Percentiles rank a stretch among this genome's conserved stretches.
Conservation (phyloP, 192 early-diverging fungal genomes). For the Chytriomyces sp. region DNA sequence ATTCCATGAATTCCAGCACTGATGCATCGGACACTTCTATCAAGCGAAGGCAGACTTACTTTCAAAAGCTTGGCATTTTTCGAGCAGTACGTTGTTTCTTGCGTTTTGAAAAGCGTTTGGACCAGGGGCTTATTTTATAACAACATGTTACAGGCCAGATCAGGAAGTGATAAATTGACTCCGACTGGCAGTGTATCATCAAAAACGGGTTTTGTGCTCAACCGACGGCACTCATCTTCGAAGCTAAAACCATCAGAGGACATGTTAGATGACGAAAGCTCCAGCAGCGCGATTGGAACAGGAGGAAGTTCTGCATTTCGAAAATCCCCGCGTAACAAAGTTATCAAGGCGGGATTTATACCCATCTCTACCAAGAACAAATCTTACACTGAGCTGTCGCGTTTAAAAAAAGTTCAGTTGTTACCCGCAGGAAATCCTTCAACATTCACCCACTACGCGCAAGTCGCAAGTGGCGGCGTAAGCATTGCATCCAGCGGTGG, state of each 20-base stretch:
- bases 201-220: too few species aligned
- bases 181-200: too few species aligned
- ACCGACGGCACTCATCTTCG: too few species aligned
- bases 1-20: neutral
- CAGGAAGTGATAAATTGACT: too few species aligned
- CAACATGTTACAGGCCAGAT: too few species aligned
- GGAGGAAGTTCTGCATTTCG: too few species aligned
- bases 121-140: too few species aligned
- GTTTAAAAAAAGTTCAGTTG: conserved; percentile 13
- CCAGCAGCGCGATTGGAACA: too few species aligned
- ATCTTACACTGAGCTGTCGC: conserved; percentile 4
- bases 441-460: neutral
- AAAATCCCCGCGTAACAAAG: too few species aligned
- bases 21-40: neutral
- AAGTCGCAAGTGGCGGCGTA: neutral
- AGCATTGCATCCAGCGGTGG: neutral
- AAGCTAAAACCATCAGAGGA: too few species aligned
- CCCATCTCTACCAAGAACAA: conserved; percentile 28
- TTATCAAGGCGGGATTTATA: conserved; percentile 2
- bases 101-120: too few species aligned
- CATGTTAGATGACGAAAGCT: too few species aligned
- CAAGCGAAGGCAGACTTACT: conserved; percentile 11
- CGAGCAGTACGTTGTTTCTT: conserved; percentile 2
- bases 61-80: conserved; percentile 25
- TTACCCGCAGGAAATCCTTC: neutral